Evolutionary conservation across 306 rosid species (phyloP), one percentile per base, ranked within the genome.

Genomic region (Calophaca sinica): DNA sequence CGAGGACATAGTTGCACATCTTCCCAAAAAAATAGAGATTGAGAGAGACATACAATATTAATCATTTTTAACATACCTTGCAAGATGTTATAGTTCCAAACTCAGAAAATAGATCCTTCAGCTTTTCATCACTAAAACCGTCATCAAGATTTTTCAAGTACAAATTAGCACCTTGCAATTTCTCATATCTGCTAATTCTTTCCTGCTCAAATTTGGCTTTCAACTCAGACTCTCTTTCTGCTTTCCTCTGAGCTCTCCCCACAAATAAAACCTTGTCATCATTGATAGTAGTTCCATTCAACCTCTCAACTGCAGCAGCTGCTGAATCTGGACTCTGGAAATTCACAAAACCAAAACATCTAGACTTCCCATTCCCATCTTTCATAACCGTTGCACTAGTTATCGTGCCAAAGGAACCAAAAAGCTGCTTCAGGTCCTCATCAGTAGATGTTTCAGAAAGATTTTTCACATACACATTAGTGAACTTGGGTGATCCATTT

Each of bases 61-160:
- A 32, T 51, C 49, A 20, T 60, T 32, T 77, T 9, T 4, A 52
- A 64, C 11, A 11, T 80, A 94, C 97, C 98, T 88, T 91, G 87
- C 90, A 77, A 15, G 98, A 94, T 49, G 93, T 88, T 62, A 94
- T 86, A 54, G 87, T 80, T 67, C 98, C 98, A 75, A 86, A 94
- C 76, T 87, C 93, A 65, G 90, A 91, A 84, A 94, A 94, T 2
- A 94, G 52, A 73, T 89, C 96, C 84, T 82, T 89, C 51, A 94
- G 85, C 31, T 90, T 91, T 45, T 91, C 97, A 63, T 91, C 96
- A 50, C 33, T 83, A 55, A 94, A 13, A 77, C 32, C 77, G 39
- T 94, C 97, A 79, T 94, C 97, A 5, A 94, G 88, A 78, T 91
- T 91, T 80, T 94, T 94, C 60, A 94, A 51, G 66, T 94, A 94